Conservation (phyloP, 2,329 filamentous ascomycete genomes). For the Neonectria magnoliae region DNA sequence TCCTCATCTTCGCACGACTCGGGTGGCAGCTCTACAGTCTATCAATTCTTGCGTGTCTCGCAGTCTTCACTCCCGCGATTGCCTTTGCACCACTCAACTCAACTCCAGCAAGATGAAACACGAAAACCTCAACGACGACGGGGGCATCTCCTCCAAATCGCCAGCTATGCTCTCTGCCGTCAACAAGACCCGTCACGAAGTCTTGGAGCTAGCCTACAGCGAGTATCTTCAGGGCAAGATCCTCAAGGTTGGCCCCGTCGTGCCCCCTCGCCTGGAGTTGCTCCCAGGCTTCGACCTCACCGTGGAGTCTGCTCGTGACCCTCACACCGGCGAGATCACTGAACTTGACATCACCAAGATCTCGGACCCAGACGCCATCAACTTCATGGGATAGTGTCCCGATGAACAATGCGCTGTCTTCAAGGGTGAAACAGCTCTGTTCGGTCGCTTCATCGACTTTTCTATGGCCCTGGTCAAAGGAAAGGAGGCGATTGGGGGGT, state of each 20-base stretch:
- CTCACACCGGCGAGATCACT: constrained; percentile 12
- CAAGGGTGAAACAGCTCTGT: constrained; percentile 34
- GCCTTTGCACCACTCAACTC: neutral
- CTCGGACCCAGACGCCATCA: constrained; percentile 29
- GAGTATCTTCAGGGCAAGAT: constrained; percentile 25
- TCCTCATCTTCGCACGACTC: neutral
- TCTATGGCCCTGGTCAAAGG: constrained; percentile 19
- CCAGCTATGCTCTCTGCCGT: neutral
- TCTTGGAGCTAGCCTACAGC: constrained; percentile 28
- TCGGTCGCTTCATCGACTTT: constrained; percentile 33
- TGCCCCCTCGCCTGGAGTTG: constrained; percentile 24
- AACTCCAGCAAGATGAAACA: neutral
- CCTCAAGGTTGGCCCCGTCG: constrained; percentile 2
- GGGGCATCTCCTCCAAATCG: neutral
- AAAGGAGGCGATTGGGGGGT: constrained; percentile 10
- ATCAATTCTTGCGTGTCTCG: neutral
- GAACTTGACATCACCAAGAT: constrained; percentile 25
- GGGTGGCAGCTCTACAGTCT: neutral
- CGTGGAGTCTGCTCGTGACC: constrained; percentile 18
- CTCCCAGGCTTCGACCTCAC: constrained; percentile 26
- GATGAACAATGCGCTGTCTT: constrained; percentile 35
- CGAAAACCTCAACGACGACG: neutral
- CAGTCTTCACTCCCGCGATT: neutral
- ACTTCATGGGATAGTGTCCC: constrained; percentile 38
- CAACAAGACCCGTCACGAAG: constrained; percentile 13